Percentiles rank a stretch among this genome's conserved stretches.
These are phyloP conservation scores for Dothistroma pini DNA, from an alignment of 2,329 filamentous ascomycete species.

Conservation along the genomic window DNA sequence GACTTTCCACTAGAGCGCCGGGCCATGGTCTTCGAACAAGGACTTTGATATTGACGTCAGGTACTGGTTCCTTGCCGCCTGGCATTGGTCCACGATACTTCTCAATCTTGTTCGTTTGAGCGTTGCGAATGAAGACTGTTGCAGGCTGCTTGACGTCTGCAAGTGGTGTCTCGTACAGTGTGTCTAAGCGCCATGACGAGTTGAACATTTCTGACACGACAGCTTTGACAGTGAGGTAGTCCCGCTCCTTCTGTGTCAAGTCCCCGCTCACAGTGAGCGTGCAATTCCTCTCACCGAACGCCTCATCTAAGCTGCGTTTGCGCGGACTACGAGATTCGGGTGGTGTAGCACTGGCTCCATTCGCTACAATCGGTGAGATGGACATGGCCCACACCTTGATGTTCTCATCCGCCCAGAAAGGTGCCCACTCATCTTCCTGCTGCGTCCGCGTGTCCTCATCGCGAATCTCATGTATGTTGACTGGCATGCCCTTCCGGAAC, in stretches of 20 bases:
- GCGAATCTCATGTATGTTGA: slow-evolving; percentile 65
- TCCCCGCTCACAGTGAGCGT: slow-evolving; percentile 38
- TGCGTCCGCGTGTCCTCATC: slow-evolving; percentile 34
- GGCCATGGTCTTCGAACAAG: slow-evolving; percentile 77
- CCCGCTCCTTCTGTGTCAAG: slow-evolving; percentile 40
- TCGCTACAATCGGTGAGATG: slow-evolving; percentile 37
- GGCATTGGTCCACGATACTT: slow-evolving; percentile 67
- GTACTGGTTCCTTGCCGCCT: slow-evolving; percentile 45
- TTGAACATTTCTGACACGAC: slow-evolving; percentile 76
- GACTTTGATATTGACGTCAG: slow-evolving; percentile 62
- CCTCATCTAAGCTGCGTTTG: slow-evolving; percentile 37
- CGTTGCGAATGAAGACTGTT: slow-evolving; percentile 64
- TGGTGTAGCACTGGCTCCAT: slow-evolving; percentile 5
- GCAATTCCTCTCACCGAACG: slow-evolving; percentile 31
- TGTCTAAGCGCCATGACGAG: slow-evolving; percentile 69
- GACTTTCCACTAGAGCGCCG: slow-evolving; percentile 56
- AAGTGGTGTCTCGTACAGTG: slow-evolving; percentile 63
- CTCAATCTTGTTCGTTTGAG: slow-evolving; percentile 59
- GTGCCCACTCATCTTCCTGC: slow-evolving; percentile 39
- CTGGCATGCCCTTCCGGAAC: slow-evolving; percentile 74
- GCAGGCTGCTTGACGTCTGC: slow-evolving; percentile 65
- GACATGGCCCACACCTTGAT: slow-evolving; percentile 84
- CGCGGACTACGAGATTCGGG: slow-evolving; percentile 26
- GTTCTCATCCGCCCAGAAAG: slow-evolving; percentile 71
- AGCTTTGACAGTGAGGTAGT: slow-evolving; percentile 46